Evolutionary conservation across 768 basidiomycete species (phyloP).

Genomic region (Sporobolomyces roseus): DNA sequence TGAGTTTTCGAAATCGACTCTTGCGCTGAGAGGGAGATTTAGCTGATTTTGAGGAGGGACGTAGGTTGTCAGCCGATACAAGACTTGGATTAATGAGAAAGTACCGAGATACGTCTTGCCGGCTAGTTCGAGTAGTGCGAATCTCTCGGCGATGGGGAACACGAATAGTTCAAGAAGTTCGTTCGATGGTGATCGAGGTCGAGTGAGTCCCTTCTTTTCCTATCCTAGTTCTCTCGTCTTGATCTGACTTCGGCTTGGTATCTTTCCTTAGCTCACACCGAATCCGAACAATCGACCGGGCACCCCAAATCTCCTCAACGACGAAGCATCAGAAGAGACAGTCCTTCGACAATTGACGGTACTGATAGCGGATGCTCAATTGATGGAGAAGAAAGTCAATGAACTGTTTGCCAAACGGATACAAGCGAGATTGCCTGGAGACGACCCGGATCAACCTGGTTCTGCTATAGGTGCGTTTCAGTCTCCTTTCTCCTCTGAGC

Average conservation of each 20-base stretch:
- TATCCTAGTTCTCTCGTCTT: not conserved
- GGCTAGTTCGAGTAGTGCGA: conserved; percentile 20
- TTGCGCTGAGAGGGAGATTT: not conserved
- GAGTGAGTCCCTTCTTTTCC: not conserved
- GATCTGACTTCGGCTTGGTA: not conserved
- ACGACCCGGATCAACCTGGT: conserved; percentile 3
- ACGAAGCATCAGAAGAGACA: conserved; percentile 29
- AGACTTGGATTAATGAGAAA: conserved; percentile 66
- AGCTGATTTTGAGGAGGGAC: not conserved
- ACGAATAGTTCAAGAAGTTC: not conserved
- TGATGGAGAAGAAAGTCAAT: conserved; percentile 25
- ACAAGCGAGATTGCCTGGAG: conserved; percentile 18
- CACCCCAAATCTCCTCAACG: conserved; percentile 15
- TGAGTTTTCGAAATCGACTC: conserved; percentile 46
- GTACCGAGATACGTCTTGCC: conserved; percentile 49
- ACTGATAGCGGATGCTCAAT: conserved; percentile 35
- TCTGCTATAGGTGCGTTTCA: conserved; percentile 3
- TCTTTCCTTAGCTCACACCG: conserved; percentile 22
- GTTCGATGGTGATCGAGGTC: conserved; percentile 21
- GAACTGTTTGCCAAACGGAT: conserved; percentile 39
- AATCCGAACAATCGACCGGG: conserved; percentile 2
- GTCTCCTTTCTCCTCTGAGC: not conserved
- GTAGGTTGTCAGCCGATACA: conserved; percentile 78
- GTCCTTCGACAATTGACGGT: conserved; percentile 37
- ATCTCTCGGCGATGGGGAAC: conserved; percentile 13